Conservation (phyloP, 2,329 filamentous ascomycete genomes). For the Ophiobolus disseminans region DNA sequence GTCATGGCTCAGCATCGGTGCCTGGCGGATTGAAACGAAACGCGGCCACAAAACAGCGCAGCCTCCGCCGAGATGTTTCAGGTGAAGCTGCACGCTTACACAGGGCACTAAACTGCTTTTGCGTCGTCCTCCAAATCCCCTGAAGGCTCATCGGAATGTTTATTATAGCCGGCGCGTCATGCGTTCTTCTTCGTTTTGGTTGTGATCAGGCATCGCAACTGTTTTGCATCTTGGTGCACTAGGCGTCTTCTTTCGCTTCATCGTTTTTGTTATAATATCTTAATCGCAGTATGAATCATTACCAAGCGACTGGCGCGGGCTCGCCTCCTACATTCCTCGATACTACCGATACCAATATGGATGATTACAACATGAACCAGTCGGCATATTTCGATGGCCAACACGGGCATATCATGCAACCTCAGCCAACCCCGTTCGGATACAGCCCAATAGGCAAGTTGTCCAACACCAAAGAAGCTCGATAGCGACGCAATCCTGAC, state of each 20-base stretch:
- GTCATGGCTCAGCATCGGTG: constrained; percentile 15
- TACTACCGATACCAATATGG: constrained; percentile 7
- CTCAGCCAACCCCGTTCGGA: constrained; percentile 6
- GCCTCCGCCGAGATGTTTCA: too few relatives aligned
- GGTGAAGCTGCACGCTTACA: constrained; percentile 33
- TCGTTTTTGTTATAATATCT: constrained; percentile 5
- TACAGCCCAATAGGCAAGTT: constrained; percentile 16
- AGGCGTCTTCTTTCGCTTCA: background rate
- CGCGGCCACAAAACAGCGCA: constrained; percentile 16
- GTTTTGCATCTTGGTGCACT: background rate
- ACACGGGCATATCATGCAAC: constrained; percentile 12
- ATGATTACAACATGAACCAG: constrained; percentile 7
- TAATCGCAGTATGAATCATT: constrained; percentile 16
- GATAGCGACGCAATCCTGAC: constrained; percentile 6
- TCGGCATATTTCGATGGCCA: constrained; percentile 10
- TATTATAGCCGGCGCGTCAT: background rate
- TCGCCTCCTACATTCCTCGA: constrained; percentile 12
- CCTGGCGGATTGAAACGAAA: constrained; percentile 31
- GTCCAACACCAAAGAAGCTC: background rate
- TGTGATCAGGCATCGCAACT: background rate
- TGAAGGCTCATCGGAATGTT: background rate
- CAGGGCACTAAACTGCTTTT: constrained; percentile 2
- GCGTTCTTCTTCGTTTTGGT: background rate
- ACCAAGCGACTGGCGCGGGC: constrained; percentile 14
- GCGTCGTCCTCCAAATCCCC: background rate